Evolutionary conservation across 1,139 yeast species (phyloP).

Genomic region (Suhomyces panamericanus): DNA sequence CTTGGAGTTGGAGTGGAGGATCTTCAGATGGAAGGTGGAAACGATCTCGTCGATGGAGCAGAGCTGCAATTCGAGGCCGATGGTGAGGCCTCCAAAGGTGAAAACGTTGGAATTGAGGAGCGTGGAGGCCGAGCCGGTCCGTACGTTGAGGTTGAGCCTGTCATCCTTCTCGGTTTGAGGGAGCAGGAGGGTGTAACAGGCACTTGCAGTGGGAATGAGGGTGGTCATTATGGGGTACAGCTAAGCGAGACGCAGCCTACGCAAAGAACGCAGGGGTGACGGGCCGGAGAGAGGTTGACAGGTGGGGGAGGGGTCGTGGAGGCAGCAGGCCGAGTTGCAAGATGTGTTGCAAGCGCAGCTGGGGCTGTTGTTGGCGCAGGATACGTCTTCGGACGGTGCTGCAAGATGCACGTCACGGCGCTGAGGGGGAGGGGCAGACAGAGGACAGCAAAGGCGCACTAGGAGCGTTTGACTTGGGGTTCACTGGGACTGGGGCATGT

Average conservation of each 20-base stretch:
- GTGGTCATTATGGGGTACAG: constrained; percentile 37
- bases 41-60: constrained; percentile 35
- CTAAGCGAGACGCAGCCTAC: no score
- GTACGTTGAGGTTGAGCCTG: constrained; percentile 50
- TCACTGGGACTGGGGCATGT: no score
- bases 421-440: background rate
- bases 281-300: no score
- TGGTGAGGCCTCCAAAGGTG: constrained; percentile 67
- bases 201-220: constrained; percentile 49
- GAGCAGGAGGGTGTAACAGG: constrained; percentile 47
- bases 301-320: no score
- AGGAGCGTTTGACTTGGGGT: no score
- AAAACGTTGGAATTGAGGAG: constrained; percentile 59
- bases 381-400: background rate
- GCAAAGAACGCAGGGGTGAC: no score
- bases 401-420: background rate
- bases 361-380: background rate
- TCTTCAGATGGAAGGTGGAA: constrained; percentile 29
- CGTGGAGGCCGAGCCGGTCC: constrained; percentile 67
- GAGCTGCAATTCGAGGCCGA: constrained; percentile 50
- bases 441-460: background rate
- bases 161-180: constrained; percentile 51
- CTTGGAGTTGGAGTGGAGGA: constrained; percentile 27
- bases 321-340: background rate
- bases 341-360: background rate